Evolutionary conservation across 2,329 filamentous ascomycete species (phyloP).

Genomic region (Fusarium globosum): DNA sequence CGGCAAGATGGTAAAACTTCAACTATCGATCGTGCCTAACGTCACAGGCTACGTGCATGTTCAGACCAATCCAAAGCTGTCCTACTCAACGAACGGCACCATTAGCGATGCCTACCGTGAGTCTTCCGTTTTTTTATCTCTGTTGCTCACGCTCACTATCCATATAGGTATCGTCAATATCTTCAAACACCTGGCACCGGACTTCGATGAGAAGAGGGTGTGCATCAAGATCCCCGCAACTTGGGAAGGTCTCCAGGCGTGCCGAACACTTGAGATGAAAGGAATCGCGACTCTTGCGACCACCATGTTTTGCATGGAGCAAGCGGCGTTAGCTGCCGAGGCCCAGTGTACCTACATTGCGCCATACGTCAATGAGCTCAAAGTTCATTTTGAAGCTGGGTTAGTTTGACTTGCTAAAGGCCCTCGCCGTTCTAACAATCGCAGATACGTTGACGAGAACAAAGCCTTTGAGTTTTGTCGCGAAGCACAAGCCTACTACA

Average conservation of each 20-base stretch:
- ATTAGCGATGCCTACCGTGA: conserved; percentile 63
- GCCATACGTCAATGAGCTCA: conserved; percentile 74
- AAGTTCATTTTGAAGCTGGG: conserved; percentile 67
- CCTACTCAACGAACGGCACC: conserved; percentile 62
- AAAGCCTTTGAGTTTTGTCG: conserved; percentile 63
- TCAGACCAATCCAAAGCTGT: conserved; percentile 69
- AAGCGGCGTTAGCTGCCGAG: conserved; percentile 68
- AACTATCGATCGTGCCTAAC: conserved; percentile 61
- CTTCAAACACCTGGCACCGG: conserved; percentile 37
- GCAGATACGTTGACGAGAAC: conserved; percentile 59
- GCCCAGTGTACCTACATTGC: conserved; percentile 71
- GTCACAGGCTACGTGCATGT: conserved; percentile 66
- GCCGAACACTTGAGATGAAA: conserved; percentile 61
- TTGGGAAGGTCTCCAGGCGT: conserved; percentile 72
- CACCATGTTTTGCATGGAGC: conserved; percentile 70
- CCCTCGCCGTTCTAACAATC: background rate
- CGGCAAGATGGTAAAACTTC: conserved; percentile 65
- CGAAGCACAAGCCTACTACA: conserved; percentile 64
- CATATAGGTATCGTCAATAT: conserved; percentile 58
- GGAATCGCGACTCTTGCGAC: conserved; percentile 71
- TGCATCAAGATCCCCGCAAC: conserved; percentile 73
- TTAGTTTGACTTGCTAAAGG: conserved; percentile 43
- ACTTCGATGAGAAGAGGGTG: conserved; percentile 59
- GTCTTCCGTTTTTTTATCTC: background rate
- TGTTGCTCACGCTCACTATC: background rate